Percentiles rank a stretch among this genome's conserved stretches.
Conservation (phyloP, 139 green algal species). For the Auxenochlorella pyrenoidosa region DNA sequence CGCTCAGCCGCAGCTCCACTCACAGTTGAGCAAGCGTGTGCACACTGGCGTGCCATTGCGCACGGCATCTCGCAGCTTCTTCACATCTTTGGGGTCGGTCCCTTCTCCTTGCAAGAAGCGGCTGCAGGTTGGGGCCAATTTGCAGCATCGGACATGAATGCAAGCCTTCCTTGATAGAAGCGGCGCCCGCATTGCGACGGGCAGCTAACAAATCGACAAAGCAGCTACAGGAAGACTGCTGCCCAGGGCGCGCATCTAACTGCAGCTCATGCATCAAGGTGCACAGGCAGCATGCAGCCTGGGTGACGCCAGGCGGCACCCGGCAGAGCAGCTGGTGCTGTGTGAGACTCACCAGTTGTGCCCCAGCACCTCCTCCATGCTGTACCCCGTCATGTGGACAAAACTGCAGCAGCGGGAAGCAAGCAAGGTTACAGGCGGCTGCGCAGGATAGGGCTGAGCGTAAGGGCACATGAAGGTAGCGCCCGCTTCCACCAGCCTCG, state of each 20-base stretch:
- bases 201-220: background rate
- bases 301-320: background rate
- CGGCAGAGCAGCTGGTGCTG: background rate
- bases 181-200: background rate
- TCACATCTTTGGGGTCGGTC: slow-evolving; percentile 90
- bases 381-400: slow-evolving; percentile 97
- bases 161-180: background rate
- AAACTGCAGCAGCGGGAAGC: slow-evolving; percentile 72
- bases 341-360: slow-evolving; percentile 90
- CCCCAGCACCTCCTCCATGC: slow-evolving; percentile 91
- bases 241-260: background rate
- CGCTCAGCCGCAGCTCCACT: slow-evolving; percentile 53
- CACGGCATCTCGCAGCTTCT: slow-evolving; percentile 82
- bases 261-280: background rate
- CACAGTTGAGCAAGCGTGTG: slow-evolving; percentile 93
- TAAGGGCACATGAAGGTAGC: background rate
- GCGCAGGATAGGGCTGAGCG: background rate
- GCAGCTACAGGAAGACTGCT: background rate
- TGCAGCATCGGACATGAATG: background rate
- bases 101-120: slow-evolving; percentile 98
- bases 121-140: slow-evolving; percentile 52
- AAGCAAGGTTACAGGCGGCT: background rate
- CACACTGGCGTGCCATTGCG: slow-evolving; percentile 67
- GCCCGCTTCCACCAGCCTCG: background rate
- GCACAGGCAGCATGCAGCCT: background rate